Conservation (phyloP, 2,329 filamentous ascomycete species). For the Monosporascus cannonballus region DNA sequence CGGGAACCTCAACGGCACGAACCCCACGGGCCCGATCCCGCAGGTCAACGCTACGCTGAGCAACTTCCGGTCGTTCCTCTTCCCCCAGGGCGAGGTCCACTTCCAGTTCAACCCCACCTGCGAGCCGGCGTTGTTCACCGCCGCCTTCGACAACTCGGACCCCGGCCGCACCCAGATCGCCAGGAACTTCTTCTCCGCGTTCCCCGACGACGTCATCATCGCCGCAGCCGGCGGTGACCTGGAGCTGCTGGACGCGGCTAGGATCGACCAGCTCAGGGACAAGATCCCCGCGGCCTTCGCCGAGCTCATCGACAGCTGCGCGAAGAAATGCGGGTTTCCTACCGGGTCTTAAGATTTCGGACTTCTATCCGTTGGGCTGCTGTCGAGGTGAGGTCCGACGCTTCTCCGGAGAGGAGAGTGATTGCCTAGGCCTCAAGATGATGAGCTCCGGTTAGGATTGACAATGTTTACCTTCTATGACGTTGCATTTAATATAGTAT, state of each 20-base stretch:
- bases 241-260: not conserved
- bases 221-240: slow-evolving; percentile 1
- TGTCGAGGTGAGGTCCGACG: no score
- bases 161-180: slow-evolving; percentile 34
- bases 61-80: slow-evolving; percentile 32
- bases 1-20: slow-evolving; percentile 18
- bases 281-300: not conserved
- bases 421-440: no score
- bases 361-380: not conserved
- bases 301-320: not conserved
- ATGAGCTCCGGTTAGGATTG: no score
- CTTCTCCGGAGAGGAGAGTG: no score
- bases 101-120: slow-evolving; percentile 41
- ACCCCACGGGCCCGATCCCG: slow-evolving; percentile 16
- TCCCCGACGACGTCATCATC: slow-evolving; percentile 15
- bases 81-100: slow-evolving; percentile 37
- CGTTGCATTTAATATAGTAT: no score
- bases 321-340: not conserved
- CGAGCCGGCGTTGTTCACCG: slow-evolving; percentile 34
- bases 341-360: not conserved
- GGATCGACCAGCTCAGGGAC: not conserved
- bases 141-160: slow-evolving; percentile 35
- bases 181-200: slow-evolving; percentile 17
- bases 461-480: no score
- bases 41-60: slow-evolving; percentile 24